These are phyloP conservation scores for Phyllosticta citriasiana DNA, from an alignment of 2,329 filamentous ascomycete genomes.

Conservation along the genomic window DNA sequence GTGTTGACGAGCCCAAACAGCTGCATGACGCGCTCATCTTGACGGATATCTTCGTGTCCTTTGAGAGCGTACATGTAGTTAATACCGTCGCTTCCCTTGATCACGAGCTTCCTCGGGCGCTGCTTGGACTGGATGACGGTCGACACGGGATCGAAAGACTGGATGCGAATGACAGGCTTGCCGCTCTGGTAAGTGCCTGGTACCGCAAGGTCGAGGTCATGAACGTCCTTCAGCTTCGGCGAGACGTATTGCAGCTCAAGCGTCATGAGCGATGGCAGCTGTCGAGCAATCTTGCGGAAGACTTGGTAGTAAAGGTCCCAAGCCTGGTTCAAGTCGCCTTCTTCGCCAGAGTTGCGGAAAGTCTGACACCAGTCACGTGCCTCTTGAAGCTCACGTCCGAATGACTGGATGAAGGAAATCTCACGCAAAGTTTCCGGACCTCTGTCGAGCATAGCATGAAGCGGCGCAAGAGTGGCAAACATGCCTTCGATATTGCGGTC, in stretches of 20 bases:
- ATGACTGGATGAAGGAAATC: conserved; percentile 95
- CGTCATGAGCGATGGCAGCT: conserved; percentile 83
- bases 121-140: conserved; percentile 96
- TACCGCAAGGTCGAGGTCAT: conserved; percentile 84
- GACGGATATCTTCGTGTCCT: conserved; percentile 98
- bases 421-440: conserved; percentile 90
- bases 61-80: conserved; percentile 87
- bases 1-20: conserved; percentile 97
- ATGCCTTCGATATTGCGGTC: conserved; percentile 97
- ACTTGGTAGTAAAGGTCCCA: conserved; percentile 99
- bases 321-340: conserved; percentile 91
- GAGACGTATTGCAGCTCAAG: conserved; percentile 96
- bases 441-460: conserved; percentile 82
- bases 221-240: conserved; percentile 77
- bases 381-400: conserved; percentile 88
- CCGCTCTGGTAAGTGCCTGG: conserved; percentile 85
- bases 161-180: conserved; percentile 71
- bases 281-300: conserved; percentile 88
- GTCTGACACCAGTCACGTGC: conserved; percentile 93
- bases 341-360: conserved; percentile 78
- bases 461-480: conserved; percentile 80
- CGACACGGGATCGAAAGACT: conserved; percentile 81
- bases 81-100: conserved; percentile 80
- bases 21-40: conserved; percentile 99
- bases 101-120: conserved; percentile 77